A percentile compares a stretch with the other conserved stretches of the same genome.
phyloP scores from a whole-genome alignment of 2,329 filamentous ascomycete genomes.

The Fusarium sp. region DNA sequence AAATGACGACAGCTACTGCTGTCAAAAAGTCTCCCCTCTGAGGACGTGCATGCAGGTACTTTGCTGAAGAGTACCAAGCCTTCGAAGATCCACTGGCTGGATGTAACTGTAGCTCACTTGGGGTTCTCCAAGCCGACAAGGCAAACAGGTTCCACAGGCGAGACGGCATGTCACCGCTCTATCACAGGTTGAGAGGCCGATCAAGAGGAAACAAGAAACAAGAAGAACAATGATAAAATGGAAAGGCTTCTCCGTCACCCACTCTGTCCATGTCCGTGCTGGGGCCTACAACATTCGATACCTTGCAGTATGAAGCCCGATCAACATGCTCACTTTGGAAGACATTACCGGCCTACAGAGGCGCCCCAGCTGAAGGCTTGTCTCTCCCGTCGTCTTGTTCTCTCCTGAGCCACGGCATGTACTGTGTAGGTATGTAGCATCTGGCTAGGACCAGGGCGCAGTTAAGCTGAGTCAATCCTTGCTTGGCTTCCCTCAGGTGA shows the following conservation, averaged over 20 bases:
- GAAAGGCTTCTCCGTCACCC: conserved; percentile 13
- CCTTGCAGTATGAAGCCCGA: neutral
- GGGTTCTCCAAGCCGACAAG: conserved; percentile 25
- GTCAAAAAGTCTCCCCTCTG: conserved; percentile 13
- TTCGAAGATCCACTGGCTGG: conserved; percentile 20
- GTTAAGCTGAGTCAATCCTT: conserved; percentile 35
- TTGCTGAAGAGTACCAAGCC: conserved; percentile 12
- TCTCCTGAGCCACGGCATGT: conserved; percentile 2
- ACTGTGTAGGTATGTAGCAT: neutral
- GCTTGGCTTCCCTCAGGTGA: conserved; percentile 40
- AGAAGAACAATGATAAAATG: conserved; percentile 5
- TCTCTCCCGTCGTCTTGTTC: conserved; percentile 2
- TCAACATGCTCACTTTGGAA: neutral
- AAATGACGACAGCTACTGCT: conserved; percentile 36
- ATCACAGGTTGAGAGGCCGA: conserved; percentile 30
- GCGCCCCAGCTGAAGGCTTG: conserved; percentile 35
- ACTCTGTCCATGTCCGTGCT: conserved; percentile 1
- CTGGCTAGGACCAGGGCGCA: conserved; percentile 12
- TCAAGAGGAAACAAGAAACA: conserved; percentile 20
- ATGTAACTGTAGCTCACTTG: neutral
- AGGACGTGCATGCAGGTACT: conserved; percentile 22
- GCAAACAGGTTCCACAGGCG: conserved; percentile 36
- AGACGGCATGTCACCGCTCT: conserved; percentile 38
- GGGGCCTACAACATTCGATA: conserved; percentile 9
- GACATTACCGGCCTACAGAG: conserved; percentile 20